Evolutionary conservation across 1,284 basidiomycete species (phyloP), one percentile per base, ranked within the genome.

Genomic region (Ceratorhiza oryzae-sativae): DNA sequence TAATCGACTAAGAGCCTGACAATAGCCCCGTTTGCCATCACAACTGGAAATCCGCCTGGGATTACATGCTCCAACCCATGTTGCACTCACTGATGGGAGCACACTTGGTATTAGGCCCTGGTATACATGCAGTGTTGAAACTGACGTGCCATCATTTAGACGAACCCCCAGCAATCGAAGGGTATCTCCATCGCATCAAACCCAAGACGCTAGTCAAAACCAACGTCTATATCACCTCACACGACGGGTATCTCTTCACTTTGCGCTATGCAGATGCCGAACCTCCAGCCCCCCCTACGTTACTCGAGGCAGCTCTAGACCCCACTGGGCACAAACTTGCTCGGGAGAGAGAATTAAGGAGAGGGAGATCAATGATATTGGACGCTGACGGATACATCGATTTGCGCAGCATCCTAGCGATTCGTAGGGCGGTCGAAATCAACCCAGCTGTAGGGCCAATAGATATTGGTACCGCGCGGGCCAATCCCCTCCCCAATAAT

Each of bases 141-240:
- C 25, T 41, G 6, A 49, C 41, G 34, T 41, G 1, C 9, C 34
- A n/a, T n/a, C n/a, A 27, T 42, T 27, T 12, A 70, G 67, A 84
- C 20, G 91, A 95, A 77, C 93, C 93, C 1, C 86, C 88, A 0
- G 85, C 87, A 0, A 81, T 95, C 55, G 93, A 95, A 80, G 93
- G 93, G 1, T 95, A 90, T 79, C 80, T 94, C 41, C 86, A 91
- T 72, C 88, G 90, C 63, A 85, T 94, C 77, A 86, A 85, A 73
- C 84, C 87, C 0, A 87, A 87, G 71, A 84, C 86, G 39, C 87
- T 89, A 74, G 79, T 81, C 34, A 87, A 85, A 73, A 87, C 89
- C 61, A 82, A 84, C 8, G 77, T 91, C 6, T 95, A 95, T 80
- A 82, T 95, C 20, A 82, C 85, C 34, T 88, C 87, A 6, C 91